phyloP scores from a whole-genome alignment of 108 stramenopile species.

The Skeletonema potamos region DNA sequence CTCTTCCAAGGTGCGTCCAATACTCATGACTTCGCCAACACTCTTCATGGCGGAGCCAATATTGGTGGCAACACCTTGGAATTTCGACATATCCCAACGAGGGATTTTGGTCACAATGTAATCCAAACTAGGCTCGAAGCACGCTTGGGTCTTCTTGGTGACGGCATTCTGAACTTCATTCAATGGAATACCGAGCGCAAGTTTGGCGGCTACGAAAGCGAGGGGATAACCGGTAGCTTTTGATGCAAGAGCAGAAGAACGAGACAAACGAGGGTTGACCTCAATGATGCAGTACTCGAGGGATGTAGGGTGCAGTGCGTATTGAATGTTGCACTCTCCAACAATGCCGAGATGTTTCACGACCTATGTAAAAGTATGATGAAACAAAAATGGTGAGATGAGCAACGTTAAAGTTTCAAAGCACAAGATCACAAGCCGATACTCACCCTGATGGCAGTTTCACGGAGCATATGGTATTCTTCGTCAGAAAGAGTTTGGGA shows the following conservation, averaged over 20 bases:
- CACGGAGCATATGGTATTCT: constrained; percentile 98
- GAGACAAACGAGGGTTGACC: constrained; percentile 97
- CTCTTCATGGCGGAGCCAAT: constrained; percentile 98
- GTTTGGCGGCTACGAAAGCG: constrained; percentile 97
- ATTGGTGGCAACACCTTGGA: constrained; percentile 84
- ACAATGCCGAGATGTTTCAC: constrained; percentile 97
- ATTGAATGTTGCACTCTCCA: constrained; percentile 99
- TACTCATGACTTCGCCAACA: constrained; percentile 99
- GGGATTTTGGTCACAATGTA: constrained; percentile 98
- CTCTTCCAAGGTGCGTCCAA: constrained; percentile 97
- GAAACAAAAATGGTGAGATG: neutral
- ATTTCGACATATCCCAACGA: constrained; percentile 98
- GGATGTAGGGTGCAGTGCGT: constrained; percentile 94
- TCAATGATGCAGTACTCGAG: constrained; percentile 97
- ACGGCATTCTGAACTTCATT: constrained; percentile 94
- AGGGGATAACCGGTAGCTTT: constrained; percentile 99
- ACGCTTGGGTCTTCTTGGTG: constrained; percentile 94
- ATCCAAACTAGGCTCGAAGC: constrained; percentile 98
- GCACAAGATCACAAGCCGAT: neutral
- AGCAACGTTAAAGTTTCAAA: neutral
- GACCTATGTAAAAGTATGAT: constrained; percentile 48
- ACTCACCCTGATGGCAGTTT: constrained; percentile 88
- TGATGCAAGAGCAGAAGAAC: constrained; percentile 96
- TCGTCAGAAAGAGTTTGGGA: constrained; percentile 95
- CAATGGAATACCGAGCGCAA: constrained; percentile 91